phyloP scores from a whole-genome alignment of 2,329 filamentous ascomycete genomes.

The Tolypocladium tundrense region DNA sequence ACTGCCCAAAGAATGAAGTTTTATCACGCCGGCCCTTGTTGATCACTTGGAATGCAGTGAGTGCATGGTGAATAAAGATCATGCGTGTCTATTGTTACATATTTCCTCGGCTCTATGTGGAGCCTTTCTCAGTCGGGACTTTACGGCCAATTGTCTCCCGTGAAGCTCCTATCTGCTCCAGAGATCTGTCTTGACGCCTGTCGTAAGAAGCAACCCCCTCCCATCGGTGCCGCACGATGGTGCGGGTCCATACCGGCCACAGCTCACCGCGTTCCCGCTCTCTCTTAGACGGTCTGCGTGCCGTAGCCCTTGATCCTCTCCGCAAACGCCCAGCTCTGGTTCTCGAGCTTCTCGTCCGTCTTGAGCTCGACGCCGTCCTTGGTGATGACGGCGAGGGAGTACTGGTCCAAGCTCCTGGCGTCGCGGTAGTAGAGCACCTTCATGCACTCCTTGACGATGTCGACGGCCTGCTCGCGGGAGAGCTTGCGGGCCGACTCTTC shows the following conservation, averaged over 20 bases:
- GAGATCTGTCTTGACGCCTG: background rate
- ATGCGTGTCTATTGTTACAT: background rate
- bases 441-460: conserved; percentile 85
- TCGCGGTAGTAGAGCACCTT: conserved; percentile 98
- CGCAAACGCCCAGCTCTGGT: conserved; percentile 97
- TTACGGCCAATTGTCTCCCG: background rate
- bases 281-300: conserved; percentile 56
- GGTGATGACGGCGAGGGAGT: conserved; percentile 83
- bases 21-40: background rate
- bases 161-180: background rate
- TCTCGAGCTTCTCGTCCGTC: conserved; percentile 79
- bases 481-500: conserved; percentile 67
- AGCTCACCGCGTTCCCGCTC: background rate
- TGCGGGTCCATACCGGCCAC: background rate
- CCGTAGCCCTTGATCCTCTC: conserved; percentile 93
- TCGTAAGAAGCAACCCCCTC: background rate
- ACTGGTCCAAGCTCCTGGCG: conserved; percentile 81
- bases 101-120: background rate
- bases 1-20: background rate
- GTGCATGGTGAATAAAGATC: background rate
- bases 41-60: background rate
- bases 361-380: conserved; percentile 80
- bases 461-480: conserved; percentile 66
- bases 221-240: background rate
- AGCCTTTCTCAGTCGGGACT: background rate